A percentile compares a stretch with the other conserved stretches of the same genome.
phyloP scores from a whole-genome alignment of 148 eudicot genomes.

The Diospyros kaki region DNA sequence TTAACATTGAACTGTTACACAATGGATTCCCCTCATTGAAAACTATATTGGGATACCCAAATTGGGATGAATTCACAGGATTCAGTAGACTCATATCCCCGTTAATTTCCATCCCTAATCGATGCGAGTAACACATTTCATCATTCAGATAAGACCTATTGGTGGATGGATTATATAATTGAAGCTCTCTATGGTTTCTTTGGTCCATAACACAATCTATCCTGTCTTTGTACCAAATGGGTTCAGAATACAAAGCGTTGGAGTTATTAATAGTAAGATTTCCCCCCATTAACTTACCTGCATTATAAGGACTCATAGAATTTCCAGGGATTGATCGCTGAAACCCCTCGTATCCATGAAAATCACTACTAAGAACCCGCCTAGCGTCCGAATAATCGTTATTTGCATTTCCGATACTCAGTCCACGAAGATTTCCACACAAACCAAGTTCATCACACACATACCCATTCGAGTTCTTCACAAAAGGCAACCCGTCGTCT shows the following conservation, averaged over 20 bases:
- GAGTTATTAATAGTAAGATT: slow-evolving; percentile 23
- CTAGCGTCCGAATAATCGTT: slow-evolving; percentile 24
- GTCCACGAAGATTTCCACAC: slow-evolving; percentile 25
- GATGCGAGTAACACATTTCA: slow-evolving; percentile 15
- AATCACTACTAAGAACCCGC: slow-evolving; percentile 14
- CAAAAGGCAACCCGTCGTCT: too few species aligned
- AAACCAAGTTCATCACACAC: slow-evolving; percentile 9
- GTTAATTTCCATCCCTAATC: slow-evolving; percentile 17
- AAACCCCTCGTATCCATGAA: slow-evolving; percentile 27
- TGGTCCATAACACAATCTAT: slow-evolving; percentile 22
- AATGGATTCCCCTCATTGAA: slow-evolving; percentile 17
- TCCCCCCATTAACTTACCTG: slow-evolving; percentile 24
- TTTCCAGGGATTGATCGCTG: slow-evolving; percentile 12
- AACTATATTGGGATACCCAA: slow-evolving; percentile 24
- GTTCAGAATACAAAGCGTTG: slow-evolving; percentile 20
- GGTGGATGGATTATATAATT: slow-evolving; percentile 6
- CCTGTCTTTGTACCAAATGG: slow-evolving; percentile 18
- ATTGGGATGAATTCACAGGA: slow-evolving; percentile 21
- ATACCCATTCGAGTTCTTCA: too few species aligned
- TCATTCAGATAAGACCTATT: slow-evolving; percentile 21
- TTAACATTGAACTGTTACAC: slow-evolving; percentile 20
- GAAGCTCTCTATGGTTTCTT: slow-evolving; percentile 16
- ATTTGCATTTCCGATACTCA: slow-evolving; percentile 32
- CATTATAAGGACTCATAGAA: slow-evolving; percentile 18
- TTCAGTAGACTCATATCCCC: slow-evolving; percentile 23